Conservation (phyloP, 257 asterid species). For the Thymus quinquecostatus region DNA sequence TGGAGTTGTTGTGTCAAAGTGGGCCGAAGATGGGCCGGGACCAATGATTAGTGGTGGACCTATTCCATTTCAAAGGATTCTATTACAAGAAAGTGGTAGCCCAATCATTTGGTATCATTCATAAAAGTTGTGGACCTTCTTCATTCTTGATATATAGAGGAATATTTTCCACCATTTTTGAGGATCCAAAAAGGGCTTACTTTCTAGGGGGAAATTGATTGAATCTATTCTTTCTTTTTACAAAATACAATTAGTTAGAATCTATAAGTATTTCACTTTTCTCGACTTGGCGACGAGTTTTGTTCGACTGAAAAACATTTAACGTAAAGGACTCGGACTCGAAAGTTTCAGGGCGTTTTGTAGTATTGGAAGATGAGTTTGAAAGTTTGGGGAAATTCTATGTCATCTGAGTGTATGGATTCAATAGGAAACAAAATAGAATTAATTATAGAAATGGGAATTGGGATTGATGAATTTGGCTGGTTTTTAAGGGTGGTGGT, state of each 20-base stretch:
- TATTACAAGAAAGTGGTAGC: neutral
- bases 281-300: too few species aligned
- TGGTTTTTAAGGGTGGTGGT: neutral
- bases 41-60: slow-evolving; percentile 17
- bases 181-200: neutral
- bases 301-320: too few species aligned
- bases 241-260: neutral
- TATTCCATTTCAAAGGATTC: neutral
- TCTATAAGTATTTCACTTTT: too few species aligned
- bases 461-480: neutral
- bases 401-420: too few species aligned
- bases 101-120: slow-evolving; percentile 6
- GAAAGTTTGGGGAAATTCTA: too few species aligned
- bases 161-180: neutral
- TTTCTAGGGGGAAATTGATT: neutral
- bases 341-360: too few species aligned
- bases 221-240: neutral
- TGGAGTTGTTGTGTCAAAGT: neutral
- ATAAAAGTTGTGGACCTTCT: neutral
- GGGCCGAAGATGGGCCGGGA: neutral
- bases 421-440: too few species aligned
- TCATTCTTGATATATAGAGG: neutral
- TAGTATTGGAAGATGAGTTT: too few species aligned
- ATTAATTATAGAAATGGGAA: neutral
- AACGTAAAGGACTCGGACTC: too few species aligned